Evolutionary conservation across 108 stramenopile species (phyloP).

Genomic region (Skeletonema potamos): DNA sequence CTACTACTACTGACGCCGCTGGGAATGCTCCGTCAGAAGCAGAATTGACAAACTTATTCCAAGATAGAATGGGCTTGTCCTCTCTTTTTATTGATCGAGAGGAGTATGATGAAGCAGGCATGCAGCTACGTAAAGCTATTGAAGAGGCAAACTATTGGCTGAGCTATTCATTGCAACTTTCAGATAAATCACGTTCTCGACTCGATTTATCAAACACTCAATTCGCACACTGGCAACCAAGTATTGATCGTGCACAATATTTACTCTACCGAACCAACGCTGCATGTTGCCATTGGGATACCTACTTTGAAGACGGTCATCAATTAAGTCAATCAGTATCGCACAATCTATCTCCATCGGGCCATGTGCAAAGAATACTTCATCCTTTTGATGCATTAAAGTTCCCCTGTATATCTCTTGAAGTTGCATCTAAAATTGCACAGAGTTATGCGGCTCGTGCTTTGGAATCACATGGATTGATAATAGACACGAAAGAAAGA

Average conservation of each 20-base stretch:
- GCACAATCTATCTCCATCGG: not conserved
- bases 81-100: slow-evolving; percentile 52
- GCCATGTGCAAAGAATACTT: slow-evolving; percentile 23
- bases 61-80: slow-evolving; percentile 59
- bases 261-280: slow-evolving; percentile 53
- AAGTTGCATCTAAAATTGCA: slow-evolving; percentile 50
- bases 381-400: slow-evolving; percentile 65
- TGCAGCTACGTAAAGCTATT: slow-evolving; percentile 29
- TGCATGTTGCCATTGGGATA: slow-evolving; percentile 50
- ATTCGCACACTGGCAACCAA: slow-evolving; percentile 31
- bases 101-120: slow-evolving; percentile 50
- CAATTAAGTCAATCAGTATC: slow-evolving; percentile 23
- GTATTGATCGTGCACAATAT: slow-evolving; percentile 38
- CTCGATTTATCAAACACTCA: slow-evolving; percentile 13
- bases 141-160: slow-evolving; percentile 34
- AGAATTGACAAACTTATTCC: slow-evolving; percentile 33
- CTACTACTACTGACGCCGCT: too few relatives aligned
- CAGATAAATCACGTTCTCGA: not conserved
- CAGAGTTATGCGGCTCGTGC: slow-evolving; percentile 42
- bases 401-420: slow-evolving; percentile 52
- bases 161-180: not conserved
- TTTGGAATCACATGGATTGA: slow-evolving; percentile 27
- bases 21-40: slow-evolving; percentile 11
- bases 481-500: not conserved
- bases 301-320: slow-evolving; percentile 40